phyloP scores from a whole-genome alignment of 768 basidiomycete genomes.

The Suillus ampliporus region DNA sequence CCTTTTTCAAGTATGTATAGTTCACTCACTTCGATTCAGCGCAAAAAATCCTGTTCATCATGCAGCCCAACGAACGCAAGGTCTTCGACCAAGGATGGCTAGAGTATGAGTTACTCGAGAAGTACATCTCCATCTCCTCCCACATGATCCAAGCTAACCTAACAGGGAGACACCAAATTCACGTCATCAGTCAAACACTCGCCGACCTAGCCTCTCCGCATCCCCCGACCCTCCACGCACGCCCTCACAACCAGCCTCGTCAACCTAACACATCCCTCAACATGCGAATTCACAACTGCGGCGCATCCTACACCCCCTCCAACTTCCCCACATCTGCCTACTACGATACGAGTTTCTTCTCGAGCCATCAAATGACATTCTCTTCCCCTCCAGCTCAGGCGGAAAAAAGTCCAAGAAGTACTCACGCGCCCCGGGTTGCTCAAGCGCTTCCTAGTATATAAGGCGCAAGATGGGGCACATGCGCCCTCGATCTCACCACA shows the following conservation, averaged over 20 bases:
- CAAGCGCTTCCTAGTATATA: conserved; percentile 69
- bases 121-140: too few relatives aligned
- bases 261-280: neutral
- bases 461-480: conserved; percentile 36
- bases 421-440: conserved; percentile 75
- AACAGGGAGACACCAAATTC: conserved; percentile 74
- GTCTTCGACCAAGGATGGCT: too few relatives aligned
- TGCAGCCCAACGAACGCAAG: too few relatives aligned
- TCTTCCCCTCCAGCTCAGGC: conserved; percentile 86
- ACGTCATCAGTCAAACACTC: conserved; percentile 77
- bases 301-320: conserved; percentile 84
- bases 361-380: conserved; percentile 97
- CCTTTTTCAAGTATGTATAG: too few relatives aligned
- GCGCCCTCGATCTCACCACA: conserved; percentile 34
- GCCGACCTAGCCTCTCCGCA: conserved; percentile 67
- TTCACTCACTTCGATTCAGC: too few relatives aligned
- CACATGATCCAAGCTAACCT: neutral
- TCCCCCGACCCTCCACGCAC: conserved; percentile 54
- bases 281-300: conserved; percentile 84
- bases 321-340: conserved; percentile 73
- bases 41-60: too few relatives aligned
- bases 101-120: too few relatives aligned
- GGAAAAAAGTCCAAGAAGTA: conserved; percentile 95
- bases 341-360: conserved; percentile 76
- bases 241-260: conserved; percentile 44